These are phyloP conservation scores for Pyrus hybrid DNA, from an alignment of 331 rosid species.

Conservation along the genomic window DNA sequence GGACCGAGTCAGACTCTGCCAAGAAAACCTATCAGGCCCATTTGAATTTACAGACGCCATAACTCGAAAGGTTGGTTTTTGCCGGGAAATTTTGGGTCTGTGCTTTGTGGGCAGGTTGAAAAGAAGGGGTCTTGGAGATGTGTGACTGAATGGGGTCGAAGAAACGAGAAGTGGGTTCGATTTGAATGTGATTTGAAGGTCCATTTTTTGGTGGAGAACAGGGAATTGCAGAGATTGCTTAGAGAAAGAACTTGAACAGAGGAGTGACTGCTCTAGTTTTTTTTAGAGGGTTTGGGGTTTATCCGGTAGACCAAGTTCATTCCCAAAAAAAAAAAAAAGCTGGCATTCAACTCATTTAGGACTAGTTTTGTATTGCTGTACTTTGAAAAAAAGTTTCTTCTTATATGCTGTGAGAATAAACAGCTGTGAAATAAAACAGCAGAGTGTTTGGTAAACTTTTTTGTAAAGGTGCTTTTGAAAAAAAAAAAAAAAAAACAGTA, in stretches of 20 bases:
- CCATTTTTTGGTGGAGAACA: conserved; percentile 28
- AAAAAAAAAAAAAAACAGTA: no score
- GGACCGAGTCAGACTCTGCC: conserved; percentile 35
- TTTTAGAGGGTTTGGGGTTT: neutral
- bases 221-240: conserved; percentile 1
- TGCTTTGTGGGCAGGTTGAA: conserved; percentile 28
- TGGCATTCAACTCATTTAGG: no score
- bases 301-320: neutral
- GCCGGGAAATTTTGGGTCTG: conserved; percentile 21
- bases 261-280: neutral
- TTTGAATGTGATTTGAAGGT: conserved; percentile 19
- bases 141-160: conserved; percentile 22
- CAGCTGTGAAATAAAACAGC: no score
- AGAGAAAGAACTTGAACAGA: neutral
- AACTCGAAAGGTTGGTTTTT: conserved; percentile 45
- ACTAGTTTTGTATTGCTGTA: no score
- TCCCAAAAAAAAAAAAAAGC: no score
- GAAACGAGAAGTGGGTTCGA: conserved; percentile 47
- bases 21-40: conserved; percentile 48
- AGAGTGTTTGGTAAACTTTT: no score
- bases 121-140: conserved; percentile 23
- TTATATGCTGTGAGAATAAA: no score
- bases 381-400: no score
- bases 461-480: no score
- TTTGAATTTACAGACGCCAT: conserved; percentile 39